phyloP scores from a whole-genome alignment of 306 rosid species.

The Quercus glauca region DNA sequence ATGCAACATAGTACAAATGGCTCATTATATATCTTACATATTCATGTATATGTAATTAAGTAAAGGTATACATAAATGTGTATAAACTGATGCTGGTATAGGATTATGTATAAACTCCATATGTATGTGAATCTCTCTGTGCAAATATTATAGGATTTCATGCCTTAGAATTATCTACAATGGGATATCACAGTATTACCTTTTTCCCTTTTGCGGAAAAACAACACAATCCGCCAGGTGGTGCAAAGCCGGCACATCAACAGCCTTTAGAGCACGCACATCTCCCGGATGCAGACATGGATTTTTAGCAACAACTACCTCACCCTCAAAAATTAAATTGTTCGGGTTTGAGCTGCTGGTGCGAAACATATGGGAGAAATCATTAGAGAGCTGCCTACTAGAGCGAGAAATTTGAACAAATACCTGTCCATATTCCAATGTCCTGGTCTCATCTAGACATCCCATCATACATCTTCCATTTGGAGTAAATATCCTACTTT shows the following conservation, averaged over 20 bases:
- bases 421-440: slow-evolving; percentile 39
- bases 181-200: slow-evolving; percentile 16
- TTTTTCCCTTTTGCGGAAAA: slow-evolving; percentile 41
- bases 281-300: slow-evolving; percentile 48
- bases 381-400: neutral
- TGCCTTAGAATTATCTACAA: neutral
- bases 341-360: neutral
- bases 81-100: no score
- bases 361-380: neutral
- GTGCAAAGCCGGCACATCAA: slow-evolving; percentile 33
- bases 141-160: neutral
- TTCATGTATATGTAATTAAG: neutral
- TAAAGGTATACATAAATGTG: no score
- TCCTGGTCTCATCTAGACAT: slow-evolving; percentile 42
- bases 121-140: no score
- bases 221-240: slow-evolving; percentile 48
- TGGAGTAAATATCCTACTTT: slow-evolving; percentile 27
- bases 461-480: slow-evolving; percentile 47
- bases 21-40: neutral
- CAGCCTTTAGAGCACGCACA: slow-evolving; percentile 33
- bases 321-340: slow-evolving; percentile 5
- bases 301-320: slow-evolving; percentile 42
- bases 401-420: slow-evolving; percentile 31
- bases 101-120: no score
- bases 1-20: no score